Conservation (phyloP, 495 filamentous ascomycete species). For the Tuber aestivum region DNA sequence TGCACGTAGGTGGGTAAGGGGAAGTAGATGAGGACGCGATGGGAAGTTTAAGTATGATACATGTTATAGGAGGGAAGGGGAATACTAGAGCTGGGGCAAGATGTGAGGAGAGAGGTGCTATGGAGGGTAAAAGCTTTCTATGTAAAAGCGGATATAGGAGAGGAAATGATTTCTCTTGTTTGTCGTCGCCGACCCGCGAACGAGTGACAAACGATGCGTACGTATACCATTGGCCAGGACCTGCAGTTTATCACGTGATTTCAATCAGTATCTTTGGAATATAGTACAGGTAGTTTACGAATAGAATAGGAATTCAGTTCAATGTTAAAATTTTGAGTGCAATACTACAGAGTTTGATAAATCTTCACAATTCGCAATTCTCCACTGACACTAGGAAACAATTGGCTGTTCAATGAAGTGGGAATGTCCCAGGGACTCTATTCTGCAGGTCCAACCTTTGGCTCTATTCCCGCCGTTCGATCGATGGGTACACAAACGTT, state of each 20-base stretch:
- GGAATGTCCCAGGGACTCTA: neutral
- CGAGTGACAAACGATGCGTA: slow-evolving; percentile 2
- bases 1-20: neutral
- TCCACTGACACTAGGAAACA: neutral
- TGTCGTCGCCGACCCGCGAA: neutral
- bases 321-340: neutral
- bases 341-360: neutral
- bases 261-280: neutral
- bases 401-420: neutral
- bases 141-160: neutral
- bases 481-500: neutral
- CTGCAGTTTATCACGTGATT: neutral
- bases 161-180: neutral
- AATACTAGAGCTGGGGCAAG: neutral
- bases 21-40: slow-evolving; percentile 8
- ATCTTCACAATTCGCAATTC: neutral
- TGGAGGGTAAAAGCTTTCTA: neutral
- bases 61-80: neutral
- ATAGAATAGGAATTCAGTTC: neutral
- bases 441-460: neutral
- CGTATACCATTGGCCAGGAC: neutral
- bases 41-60: slow-evolving; percentile 7
- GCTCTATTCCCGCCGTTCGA: neutral
- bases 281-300: neutral
- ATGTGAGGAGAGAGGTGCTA: slow-evolving; percentile 11